Evolutionary conservation across 495 filamentous ascomycete species (phyloP), one percentile per base, ranked within the genome.

Genomic region (Hypoxylon perforatum): DNA sequence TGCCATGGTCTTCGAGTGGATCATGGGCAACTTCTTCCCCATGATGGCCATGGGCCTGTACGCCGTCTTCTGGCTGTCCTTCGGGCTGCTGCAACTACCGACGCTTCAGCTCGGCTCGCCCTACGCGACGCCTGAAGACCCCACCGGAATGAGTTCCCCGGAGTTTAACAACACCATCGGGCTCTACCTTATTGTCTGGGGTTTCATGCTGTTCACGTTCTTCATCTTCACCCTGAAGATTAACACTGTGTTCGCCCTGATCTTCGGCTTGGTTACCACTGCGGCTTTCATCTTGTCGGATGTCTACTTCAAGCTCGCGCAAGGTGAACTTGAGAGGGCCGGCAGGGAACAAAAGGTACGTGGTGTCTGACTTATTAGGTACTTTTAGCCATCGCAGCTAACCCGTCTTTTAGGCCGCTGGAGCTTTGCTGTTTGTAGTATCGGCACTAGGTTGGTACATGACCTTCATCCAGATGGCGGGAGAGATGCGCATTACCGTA

Each of bases 21-120:
- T 83, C 39, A 77, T 83, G 76, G 78, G 78, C 3, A 84, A 84
- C 65, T 85, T 85, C 78, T 82, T 84, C 56, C 74, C 78, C 14
- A 81, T 87, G 84, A 86, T 85, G 79, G 81, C 84, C 17, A 82
- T 82, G 79, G 83, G 84, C 8, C 76, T 87, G 25, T 87, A 86
- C 57, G 71, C 78, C 41, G 84, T 86, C 22, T 87, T 85, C 72
- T 85, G 84, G 84, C 66, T 84, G 8, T 82, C 80, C 8, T 85
- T 87, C 55, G 84, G 83, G 19, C 58, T 85, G 44, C 71, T 87
- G 1, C 77, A 86, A 47, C 76, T 85, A 1, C 84, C 84, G 1
- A 82, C 80, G 1, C 78, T 84, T 19, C 78, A 78, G 21, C 76
- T 87, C 17, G 78, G 77, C n/a, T 55, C 72, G 6, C 75, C 83